Evolutionary conservation across 2,329 filamentous ascomycete genomes (phyloP), one percentile per base, ranked within the genome.

Genomic region (Aspergillus uvarum): DNA sequence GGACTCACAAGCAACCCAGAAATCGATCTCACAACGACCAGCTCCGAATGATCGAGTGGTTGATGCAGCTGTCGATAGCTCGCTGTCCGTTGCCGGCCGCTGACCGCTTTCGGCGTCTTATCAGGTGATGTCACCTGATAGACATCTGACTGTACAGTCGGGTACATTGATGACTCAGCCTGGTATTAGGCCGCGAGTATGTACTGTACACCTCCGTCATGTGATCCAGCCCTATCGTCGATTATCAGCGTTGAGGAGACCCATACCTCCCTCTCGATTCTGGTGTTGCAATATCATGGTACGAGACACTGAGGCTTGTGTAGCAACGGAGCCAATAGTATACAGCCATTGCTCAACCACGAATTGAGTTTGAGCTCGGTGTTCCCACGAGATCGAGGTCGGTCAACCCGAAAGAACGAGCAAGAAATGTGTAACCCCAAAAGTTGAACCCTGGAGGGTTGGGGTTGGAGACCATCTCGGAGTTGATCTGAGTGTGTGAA

Each of bases 201-300:
- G 10, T 14, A 1, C 32, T 12, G 26, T n/a, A 21, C 32, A 49
- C 5, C 2, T 8, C 4, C 11, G 31, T 61, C 62, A 64, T 51
- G 60, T 64, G 62, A 64, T 44, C 62, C 62, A 63, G 62, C 62
- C 62, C 58, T 63, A 61, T 53, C 31, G 50, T 44, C 14, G 32
- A 16, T 12, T 47, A 55, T 55, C 47, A 11, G 26, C 48, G 14
- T n/a, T n/a, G 8, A 5, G 32, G 12, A 26, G 51, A 24, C 19
- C 22, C 21, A 26, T 19, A 26, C 5, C 14, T 35, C 48, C 6
- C 24, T n/a, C 48, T 16, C 48, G 5, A 12, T 50, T 12, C 21
- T 31, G 50, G 32, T 5, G 26, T 29, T 8, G 26, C 35, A 35
- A 32, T n/a, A 24, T 42, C 19, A 16, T 26, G 24, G 19, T 31